phyloP scores from a whole-genome alignment of 306 rosid genomes.

The Trichosanthes cucumerina region DNA sequence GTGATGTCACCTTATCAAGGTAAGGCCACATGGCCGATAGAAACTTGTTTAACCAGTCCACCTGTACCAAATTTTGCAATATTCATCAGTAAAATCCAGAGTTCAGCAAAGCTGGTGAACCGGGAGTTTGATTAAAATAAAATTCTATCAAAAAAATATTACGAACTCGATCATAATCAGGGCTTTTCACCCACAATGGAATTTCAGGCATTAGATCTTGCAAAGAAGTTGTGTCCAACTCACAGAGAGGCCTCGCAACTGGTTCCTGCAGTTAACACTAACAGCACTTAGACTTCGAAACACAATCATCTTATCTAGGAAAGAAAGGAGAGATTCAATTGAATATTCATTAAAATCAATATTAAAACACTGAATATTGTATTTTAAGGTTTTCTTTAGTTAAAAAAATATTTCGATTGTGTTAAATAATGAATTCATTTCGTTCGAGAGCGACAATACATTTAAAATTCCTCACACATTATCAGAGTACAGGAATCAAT shows the following conservation, averaged over 20 bases:
- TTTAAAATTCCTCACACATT: neutral
- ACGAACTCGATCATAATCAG: conserved; percentile 82
- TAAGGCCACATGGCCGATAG: conserved; percentile 66
- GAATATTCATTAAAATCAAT: neutral
- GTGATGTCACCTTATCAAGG: conserved; percentile 55
- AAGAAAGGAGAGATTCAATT: neutral
- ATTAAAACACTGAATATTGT: neutral
- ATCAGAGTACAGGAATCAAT: neutral
- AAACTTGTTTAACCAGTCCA: conserved; percentile 82
- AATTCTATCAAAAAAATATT: neutral
- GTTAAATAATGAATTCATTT: neutral
- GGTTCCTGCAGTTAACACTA: conserved; percentile 56
- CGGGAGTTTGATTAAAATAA: neutral
- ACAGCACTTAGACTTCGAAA: conserved; percentile 6
- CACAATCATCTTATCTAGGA: neutral
- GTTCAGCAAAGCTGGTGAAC: neutral
- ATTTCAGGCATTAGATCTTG: conserved; percentile 70
- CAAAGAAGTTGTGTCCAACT: conserved; percentile 60
- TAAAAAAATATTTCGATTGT: neutral
- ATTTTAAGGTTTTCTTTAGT: neutral
- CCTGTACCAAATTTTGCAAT: conserved; percentile 29
- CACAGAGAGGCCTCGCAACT: conserved; percentile 45
- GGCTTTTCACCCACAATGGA: conserved; percentile 80
- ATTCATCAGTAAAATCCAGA: neutral
- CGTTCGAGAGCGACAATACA: neutral